A percentile compares a stretch with the other conserved stretches of the same genome.
Conservation (phyloP, 495 filamentous ascomycete species). For the Penicillium silybi region DNA sequence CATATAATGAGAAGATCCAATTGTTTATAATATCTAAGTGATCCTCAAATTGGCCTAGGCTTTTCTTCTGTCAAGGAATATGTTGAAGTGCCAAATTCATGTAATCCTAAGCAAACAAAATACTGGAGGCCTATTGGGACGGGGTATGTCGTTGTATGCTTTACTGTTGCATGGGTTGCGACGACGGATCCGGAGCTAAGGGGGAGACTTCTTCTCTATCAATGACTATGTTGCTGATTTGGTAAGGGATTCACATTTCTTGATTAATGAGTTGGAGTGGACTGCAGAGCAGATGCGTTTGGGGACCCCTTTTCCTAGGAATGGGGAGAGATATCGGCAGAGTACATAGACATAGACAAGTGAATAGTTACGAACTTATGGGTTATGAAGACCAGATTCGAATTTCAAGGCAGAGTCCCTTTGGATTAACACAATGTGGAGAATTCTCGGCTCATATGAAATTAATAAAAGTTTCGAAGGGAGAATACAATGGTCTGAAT, state of each 20-base stretch:
- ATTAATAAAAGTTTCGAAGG: slow-evolving; percentile 7
- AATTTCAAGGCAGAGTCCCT: not conserved
- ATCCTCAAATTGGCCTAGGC: too few relatives aligned
- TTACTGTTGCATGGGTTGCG: slow-evolving; percentile 27
- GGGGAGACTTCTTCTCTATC: slow-evolving; percentile 11
- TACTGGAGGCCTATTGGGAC: slow-evolving; percentile 31
- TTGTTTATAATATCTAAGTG: too few relatives aligned
- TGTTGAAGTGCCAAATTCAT: too few relatives aligned
- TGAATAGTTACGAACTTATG: not conserved
- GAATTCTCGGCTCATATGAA: not conserved
- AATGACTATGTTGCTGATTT: slow-evolving; percentile 32
- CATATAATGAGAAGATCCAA: too few relatives aligned
- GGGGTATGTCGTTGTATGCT: slow-evolving; percentile 27
- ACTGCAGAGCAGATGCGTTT: slow-evolving; percentile 14
- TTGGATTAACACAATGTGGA: not conserved
- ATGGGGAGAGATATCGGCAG: not conserved
- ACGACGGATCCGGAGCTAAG: slow-evolving; percentile 17
- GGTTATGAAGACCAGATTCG: not conserved
- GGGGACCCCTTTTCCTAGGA: slow-evolving; percentile 1
- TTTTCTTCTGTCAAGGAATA: too few relatives aligned
- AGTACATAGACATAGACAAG: not conserved
- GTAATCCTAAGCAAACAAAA: too few relatives aligned
- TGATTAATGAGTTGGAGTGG: slow-evolving; percentile 6
- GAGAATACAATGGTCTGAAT: slow-evolving; percentile 8
- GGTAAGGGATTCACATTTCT: not conserved